These are phyloP conservation scores for Pythium aquatile DNA, from an alignment of 352 stramenopile species.

Conservation along the genomic window DNA sequence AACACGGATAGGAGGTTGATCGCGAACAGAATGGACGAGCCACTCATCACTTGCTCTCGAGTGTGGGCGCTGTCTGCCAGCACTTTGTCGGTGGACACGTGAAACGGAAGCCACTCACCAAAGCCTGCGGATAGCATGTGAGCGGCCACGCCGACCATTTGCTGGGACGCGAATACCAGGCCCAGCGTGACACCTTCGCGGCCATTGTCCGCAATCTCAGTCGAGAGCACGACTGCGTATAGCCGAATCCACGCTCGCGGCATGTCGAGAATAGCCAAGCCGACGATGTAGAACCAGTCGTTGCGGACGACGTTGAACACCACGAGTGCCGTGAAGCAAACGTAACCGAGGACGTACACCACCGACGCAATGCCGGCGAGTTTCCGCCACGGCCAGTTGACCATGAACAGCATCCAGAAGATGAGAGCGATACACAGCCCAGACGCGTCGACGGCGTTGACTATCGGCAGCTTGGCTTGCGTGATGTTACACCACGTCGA, in stretches of 20 bases:
- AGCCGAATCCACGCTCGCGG: constrained; percentile 41
- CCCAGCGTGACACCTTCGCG: constrained; percentile 56
- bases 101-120: constrained; percentile 26
- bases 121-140: constrained; percentile 33
- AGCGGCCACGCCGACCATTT: constrained; percentile 32
- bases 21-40: constrained; percentile 11
- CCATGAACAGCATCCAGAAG: constrained; percentile 40
- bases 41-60: constrained; percentile 8
- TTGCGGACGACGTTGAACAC: constrained; percentile 34
- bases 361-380: constrained; percentile 32
- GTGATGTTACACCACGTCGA: constrained; percentile 39
- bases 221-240: constrained; percentile 39
- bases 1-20: constrained; percentile 25
- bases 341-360: constrained; percentile 30
- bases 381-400: constrained; percentile 40
- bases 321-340: constrained; percentile 36
- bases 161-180: constrained; percentile 45
- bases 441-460: constrained; percentile 31
- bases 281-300: constrained; percentile 47
- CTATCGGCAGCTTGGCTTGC: constrained; percentile 9
- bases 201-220: constrained; percentile 53
- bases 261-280: constrained; percentile 31
- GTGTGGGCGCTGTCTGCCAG: constrained; percentile 6
- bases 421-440: constrained; percentile 36
- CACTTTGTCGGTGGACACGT: constrained; percentile 11